Evolutionary conservation across 2,329 filamentous ascomycete species (phyloP), one percentile per base, ranked within the genome.

Genomic region (Hypoxylon sp.): DNA sequence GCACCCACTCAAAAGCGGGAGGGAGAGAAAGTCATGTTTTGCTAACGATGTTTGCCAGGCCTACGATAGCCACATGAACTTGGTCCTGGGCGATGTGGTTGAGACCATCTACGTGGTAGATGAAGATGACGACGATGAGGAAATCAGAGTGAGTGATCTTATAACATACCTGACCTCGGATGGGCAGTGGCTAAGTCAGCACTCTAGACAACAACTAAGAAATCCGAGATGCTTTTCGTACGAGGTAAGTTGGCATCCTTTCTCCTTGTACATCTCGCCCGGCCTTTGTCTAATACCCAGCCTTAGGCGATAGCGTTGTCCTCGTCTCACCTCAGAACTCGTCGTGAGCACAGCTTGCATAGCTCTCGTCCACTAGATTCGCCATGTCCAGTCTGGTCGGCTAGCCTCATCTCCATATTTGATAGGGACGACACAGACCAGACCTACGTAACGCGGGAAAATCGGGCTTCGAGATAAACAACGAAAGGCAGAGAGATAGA

Each of bases 181-280:
- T 7, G 3, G 15, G 5, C n/a, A n/a, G 8, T 15, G 33, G 6
- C 55, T 64, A 47, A 64, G 10, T 8, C 3, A 9, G 4, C 23
- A 49, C 33, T 48, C 11, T 63, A 96, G 90, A 97, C 93, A 11
- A 87, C 95, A 62, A 96, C 94, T 79, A 96, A 96, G 78, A 96
- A 97, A 76, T 96, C 92, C 38, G 95, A 98, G 74, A 99, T 99
- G 95, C 80, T 99, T 17, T 99, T 99, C 74, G 94, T 99, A 56
- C 83, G 95, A 90, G 94, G 93, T 94, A 78, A 62, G 83, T 75
- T n/a, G 66, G 67, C 21, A 62, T 69, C n/a, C 65, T 72, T 72
- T 72, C n/a, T 42, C 70, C 66, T 26, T 69, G 67, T 8, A 57
- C 60, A 23, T 24, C n/a, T 33, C 17, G 10, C 31, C 21, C n/a